Evolutionary conservation across 2,329 filamentous ascomycete genomes (phyloP), one percentile per base, ranked within the genome.

Genomic region (Sarocladium brachiariae): DNA sequence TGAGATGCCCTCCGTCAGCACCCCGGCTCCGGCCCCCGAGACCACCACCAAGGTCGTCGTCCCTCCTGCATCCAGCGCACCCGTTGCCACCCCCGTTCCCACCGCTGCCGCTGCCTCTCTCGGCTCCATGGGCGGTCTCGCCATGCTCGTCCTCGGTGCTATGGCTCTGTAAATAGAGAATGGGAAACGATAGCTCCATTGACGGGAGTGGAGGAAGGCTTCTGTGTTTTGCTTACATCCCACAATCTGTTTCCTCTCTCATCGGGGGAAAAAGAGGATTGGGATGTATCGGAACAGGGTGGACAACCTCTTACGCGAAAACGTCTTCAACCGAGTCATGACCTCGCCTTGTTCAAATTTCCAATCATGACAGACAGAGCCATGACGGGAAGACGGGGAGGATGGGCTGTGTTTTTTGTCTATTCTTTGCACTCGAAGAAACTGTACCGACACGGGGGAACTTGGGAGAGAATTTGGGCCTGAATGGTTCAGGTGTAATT

Each of bases 101-200:
- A 59, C 58, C 50, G 61, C 53, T 53, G 65, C 58, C 49, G 66
- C 65, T 50, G 63, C 62, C 49, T 58, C 56, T 48, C 33, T 65
- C 51, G 60, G 56, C 55, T 58, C 63, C 56, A 35, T 64, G 19
- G 63, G 64, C n/a, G 63, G 56, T 49, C 49, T 66, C 18, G 66
- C 63, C 58, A 58, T 67, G 55, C 56, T 63, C 45, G 62, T 56
- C 45, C 52, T 66, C 43, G 63, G 56, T 53, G 65, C 58, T 52
- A 51, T 69, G 55, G 65, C 66, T 55, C 64, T 70, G 64, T 70
- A 69, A 68, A 49, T 31, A 27, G 43, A 33, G 24, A 7, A 31
- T 18, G 7, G 27, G 13, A 30, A 30, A 30, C 7, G 7, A 30
- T 7, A 30, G 27, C n/a, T n/a, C n/a, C n/a, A n/a, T n/a, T n/a